Conservation (phyloP, 2,329 filamentous ascomycete species). For the Colletotrichum sp. region DNA sequence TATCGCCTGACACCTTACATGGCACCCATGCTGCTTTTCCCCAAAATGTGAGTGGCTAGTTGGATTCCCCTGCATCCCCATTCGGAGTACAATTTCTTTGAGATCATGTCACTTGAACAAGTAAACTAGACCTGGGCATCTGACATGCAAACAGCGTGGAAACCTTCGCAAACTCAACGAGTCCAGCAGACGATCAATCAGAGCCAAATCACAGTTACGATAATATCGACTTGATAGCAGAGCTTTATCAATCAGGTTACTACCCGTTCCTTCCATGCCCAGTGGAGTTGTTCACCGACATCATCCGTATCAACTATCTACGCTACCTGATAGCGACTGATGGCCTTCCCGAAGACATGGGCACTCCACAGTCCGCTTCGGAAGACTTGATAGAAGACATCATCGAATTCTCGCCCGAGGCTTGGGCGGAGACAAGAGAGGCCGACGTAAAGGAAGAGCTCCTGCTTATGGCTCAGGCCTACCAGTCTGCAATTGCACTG, state of each 20-base stretch:
- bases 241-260: conserved; percentile 25
- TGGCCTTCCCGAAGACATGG: conserved; percentile 9
- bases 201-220: conserved; percentile 21
- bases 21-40: neutral
- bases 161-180: conserved; percentile 40
- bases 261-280: conserved; percentile 35
- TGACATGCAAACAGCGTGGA: conserved; percentile 26
- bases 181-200: conserved; percentile 34
- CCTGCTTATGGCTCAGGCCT: conserved; percentile 26
- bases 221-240: conserved; percentile 30
- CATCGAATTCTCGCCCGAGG: conserved; percentile 30
- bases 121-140: neutral
- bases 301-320: conserved; percentile 40
- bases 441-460: neutral
- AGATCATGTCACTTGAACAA: neutral
- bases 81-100: neutral
- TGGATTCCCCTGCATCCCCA: fast-evolving
- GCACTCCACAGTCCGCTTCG: neutral
- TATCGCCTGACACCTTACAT: neutral
- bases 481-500: conserved; percentile 33
- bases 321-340: conserved; percentile 26
- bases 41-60: neutral
- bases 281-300: conserved; percentile 31
- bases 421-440: conserved; percentile 29
- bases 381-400: conserved; percentile 20